phyloP scores from a whole-genome alignment of 2,329 filamentous ascomycete species.

The Cytospora leucostoma region DNA sequence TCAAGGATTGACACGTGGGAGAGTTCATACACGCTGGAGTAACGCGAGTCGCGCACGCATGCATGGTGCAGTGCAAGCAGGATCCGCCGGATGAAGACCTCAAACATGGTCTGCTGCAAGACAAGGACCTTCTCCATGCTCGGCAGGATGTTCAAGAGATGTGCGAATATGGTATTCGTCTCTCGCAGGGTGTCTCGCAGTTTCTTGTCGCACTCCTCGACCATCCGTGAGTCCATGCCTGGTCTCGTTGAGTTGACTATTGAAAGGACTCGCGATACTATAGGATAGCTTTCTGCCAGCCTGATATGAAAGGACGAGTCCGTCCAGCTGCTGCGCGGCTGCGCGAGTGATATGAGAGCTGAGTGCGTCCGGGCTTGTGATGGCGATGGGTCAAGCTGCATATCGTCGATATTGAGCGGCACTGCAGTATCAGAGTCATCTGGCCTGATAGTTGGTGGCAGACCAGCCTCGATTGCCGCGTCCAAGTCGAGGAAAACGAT shows the following conservation, averaged over 20 bases:
- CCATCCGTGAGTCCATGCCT: constrained; percentile 39
- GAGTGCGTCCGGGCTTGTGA: neutral
- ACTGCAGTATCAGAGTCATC: constrained; percentile 30
- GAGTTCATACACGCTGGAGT: constrained; percentile 15
- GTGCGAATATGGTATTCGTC: neutral
- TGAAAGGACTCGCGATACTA: constrained; percentile 29
- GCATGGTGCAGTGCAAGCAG: constrained; percentile 33
- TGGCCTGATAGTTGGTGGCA: constrained; percentile 1
- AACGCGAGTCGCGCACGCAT: neutral
- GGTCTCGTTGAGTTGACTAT: constrained; percentile 31
- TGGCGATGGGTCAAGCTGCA: constrained; percentile 22
- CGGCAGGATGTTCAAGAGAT: constrained; percentile 1
- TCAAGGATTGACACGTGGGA: constrained; percentile 27
- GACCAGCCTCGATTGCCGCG: constrained; percentile 33
- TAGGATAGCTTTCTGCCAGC: constrained; percentile 30
- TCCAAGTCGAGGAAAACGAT: constrained; percentile 35
- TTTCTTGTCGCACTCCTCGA: constrained; percentile 44
- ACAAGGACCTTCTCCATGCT: constrained; percentile 6
- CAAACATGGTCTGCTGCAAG: constrained; percentile 30
- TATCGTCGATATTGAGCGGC: constrained; percentile 30
- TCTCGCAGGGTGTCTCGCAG: neutral
- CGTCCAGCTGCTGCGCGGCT: constrained; percentile 17
- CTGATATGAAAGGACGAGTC: constrained; percentile 32
- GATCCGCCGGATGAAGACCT: constrained; percentile 30
- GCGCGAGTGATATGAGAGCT: neutral